Evolutionary conservation across 306 rosid genomes (phyloP), one percentile per base, ranked within the genome.

Genomic region (Hippophae rhamnoides): DNA sequence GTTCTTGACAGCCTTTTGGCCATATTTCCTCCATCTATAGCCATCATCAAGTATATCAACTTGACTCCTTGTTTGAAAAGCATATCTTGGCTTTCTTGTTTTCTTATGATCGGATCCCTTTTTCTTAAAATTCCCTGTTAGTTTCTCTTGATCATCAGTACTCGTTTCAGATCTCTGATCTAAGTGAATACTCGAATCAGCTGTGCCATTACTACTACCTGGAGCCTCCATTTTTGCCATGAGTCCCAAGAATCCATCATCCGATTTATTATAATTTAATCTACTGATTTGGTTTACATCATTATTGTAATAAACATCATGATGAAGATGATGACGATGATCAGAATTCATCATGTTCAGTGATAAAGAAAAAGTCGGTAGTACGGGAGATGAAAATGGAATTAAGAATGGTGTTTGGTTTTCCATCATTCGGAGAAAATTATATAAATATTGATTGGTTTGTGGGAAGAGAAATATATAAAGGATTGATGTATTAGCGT

Each of bases 11-110:
- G 84, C 84, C 66, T 79, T 79, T 44, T 79, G 84, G 2, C 84
- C 84, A 57, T 79, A 79, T 63, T 79, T 79, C 65, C 84, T 72
- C 84, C 84, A 79, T 41, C 84, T 49, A 51, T 75, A 79, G 7
- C 84, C 84, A 62, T 79, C 84, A 49, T 79, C 84, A 40, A 79
- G 84, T 44, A 79, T 76, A 54, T 79, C 84, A 55, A 79, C 84
- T 53, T 76, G 84, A 61, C 84, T 79, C 52, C 84, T 76, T 7
- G 84, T 79, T 58, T 79, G 81, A 56, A 79, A 79, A 54, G 84
- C 81, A 59, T 79, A 69, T 72, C 73, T 72, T 2, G 84, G 81
- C 48, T 69, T 79, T 42, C 66, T 69, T 41, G 56, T 50, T 53
- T 76, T 79, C 73, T 76, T 79, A 26, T 70, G 38, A 31, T 31